Evolutionary conservation across 2,329 filamentous ascomycete genomes (phyloP).

Genomic region (Claviceps capensis): DNA sequence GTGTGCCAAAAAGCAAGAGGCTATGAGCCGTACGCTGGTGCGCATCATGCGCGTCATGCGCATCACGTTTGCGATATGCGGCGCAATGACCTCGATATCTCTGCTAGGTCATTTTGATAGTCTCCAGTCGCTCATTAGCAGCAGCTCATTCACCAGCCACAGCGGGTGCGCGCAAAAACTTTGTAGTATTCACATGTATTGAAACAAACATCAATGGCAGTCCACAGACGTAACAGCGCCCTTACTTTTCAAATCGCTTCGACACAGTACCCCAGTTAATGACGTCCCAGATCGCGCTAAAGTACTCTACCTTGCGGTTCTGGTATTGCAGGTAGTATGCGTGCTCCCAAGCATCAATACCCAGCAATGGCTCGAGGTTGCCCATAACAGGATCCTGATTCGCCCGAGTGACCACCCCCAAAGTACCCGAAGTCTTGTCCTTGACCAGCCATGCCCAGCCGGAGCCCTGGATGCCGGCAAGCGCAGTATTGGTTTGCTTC

Average conservation of each 20-base stretch:
- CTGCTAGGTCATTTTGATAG: no score
- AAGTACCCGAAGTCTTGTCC: constrained; percentile 46
- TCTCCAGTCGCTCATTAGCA: no score
- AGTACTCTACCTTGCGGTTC: constrained; percentile 96
- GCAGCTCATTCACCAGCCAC: neutral
- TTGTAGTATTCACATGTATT: constrained; percentile 1
- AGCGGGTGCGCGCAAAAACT: neutral
- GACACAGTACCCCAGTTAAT: constrained; percentile 90
- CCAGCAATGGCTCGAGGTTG: constrained; percentile 67
- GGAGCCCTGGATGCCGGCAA: constrained; percentile 69
- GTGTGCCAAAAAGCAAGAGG: neutral
- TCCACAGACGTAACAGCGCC: neutral
- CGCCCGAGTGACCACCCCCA: constrained; percentile 56
- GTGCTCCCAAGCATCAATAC: constrained; percentile 93
- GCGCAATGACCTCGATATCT: no score
- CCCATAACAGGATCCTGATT: constrained; percentile 87
- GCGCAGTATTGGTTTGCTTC: constrained; percentile 52
- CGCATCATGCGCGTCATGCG: neutral
- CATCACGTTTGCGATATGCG: neutral
- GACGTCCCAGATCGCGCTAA: constrained; percentile 84
- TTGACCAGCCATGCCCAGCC: constrained; percentile 87
- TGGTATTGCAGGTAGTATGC: constrained; percentile 93
- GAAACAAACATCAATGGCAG: neutral
- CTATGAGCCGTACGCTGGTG: neutral
- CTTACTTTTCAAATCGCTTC: constrained; percentile 51